Base-by-base conservation (phyloP, 768 basidiomycete genomes). In the Clavulina sp. region DNA sequence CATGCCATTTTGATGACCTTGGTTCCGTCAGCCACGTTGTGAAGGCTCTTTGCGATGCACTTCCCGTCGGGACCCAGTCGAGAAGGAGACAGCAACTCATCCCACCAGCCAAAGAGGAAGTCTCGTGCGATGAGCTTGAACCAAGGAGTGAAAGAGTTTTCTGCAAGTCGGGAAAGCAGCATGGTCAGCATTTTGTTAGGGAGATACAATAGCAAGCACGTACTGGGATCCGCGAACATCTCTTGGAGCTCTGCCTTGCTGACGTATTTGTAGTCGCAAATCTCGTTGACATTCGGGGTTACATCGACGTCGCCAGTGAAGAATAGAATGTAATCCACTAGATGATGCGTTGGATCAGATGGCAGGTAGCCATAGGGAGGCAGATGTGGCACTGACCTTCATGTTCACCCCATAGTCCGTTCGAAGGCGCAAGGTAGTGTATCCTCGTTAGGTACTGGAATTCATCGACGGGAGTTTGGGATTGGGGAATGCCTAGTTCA, bases 31-130 rank as follows among this genome's bases (percentile, higher is more conserved):
- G 72, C 81, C 19, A 84, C 57, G 3, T 77, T 81, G 5, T 64
- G 71, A 3, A 84, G 69, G 57, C 70, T 78, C 60, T 78, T 75
- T 1, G 82, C 81, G n/a, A 59, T 43, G 6, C 87, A 70, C 23
- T 72, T 69, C 5, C 82, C 84, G 18, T 76, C 51, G 13, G 24
- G 60, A 9, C 54, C 57, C 54, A 70, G 69, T 62, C 70, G 76
- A 33, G 84, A 78, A 13, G 43, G 43, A 50, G 68, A 69, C 56
- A 82, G 60, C 40, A 99, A 77, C 55, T 84, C 81, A 60, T 95
- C 89, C 95, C 95, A 99, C 95, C 95, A 99, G 23, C 85, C 87
- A 62, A 92, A 97, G 40, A 99, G 73, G 66, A 93, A 93, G 63
- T 96, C 89, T 3, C 91, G 78, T 2, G 89, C 91, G 61, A 99